phyloP scores from a whole-genome alignment of 805 yeast species.

The Pichia cabralensis region DNA sequence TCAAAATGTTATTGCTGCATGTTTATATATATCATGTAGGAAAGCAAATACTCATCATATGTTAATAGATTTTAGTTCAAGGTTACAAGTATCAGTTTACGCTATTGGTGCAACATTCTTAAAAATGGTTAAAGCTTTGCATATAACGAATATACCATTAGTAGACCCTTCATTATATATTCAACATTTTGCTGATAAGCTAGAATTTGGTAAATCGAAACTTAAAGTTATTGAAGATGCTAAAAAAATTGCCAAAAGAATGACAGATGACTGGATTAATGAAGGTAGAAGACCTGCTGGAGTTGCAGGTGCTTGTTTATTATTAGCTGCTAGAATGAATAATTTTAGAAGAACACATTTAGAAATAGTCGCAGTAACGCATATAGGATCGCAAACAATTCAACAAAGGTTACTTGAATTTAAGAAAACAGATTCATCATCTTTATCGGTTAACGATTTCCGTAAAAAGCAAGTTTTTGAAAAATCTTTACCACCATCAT shows the following conservation, averaged over 20 bases:
- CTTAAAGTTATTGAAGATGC: slow-evolving; percentile 83
- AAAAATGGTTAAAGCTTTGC: slow-evolving; percentile 80
- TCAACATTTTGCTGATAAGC: slow-evolving; percentile 83
- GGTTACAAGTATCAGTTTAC: slow-evolving; percentile 83
- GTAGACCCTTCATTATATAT: slow-evolving; percentile 93
- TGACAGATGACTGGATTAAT: slow-evolving; percentile 92
- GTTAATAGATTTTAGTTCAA: slow-evolving; percentile 89
- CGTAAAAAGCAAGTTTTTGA: slow-evolving; percentile 35
- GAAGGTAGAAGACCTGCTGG: slow-evolving; percentile 99
- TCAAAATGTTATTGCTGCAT: slow-evolving; percentile 90
- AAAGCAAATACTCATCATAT: slow-evolving; percentile 85
- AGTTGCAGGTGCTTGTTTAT: slow-evolving; percentile 90
- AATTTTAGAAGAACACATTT: slow-evolving; percentile 85
- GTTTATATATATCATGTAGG: slow-evolving; percentile 91
- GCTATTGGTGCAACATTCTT: slow-evolving; percentile 94
- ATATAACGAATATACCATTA: slow-evolving; percentile 67
- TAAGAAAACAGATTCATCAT: slow-evolving; percentile 63
- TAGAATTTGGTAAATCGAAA: slow-evolving; percentile 68
- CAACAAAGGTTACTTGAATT: slow-evolving; percentile 88
- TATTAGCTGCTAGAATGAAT: slow-evolving; percentile 95
- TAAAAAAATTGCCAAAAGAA: slow-evolving; percentile 71
- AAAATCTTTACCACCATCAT: slow-evolving; percentile 77
- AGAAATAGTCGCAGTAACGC: slow-evolving; percentile 91
- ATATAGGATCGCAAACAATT: slow-evolving; percentile 88
- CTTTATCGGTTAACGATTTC: slow-evolving; percentile 63